Evolutionary conservation across 73 alveolate genomes (phyloP).

Genomic region (Stentor roeselii): DNA sequence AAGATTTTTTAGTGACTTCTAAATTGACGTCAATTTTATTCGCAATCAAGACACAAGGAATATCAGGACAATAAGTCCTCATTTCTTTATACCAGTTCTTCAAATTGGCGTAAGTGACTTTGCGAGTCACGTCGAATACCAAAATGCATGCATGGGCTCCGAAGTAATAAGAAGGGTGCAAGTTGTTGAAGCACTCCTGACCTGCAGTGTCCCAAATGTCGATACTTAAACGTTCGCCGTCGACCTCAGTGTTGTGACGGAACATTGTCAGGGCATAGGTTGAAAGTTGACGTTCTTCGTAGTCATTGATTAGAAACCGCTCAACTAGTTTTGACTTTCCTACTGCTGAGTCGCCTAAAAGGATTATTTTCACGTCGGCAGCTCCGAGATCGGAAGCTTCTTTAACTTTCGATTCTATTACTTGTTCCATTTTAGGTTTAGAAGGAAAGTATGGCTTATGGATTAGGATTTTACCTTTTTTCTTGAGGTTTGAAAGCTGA

Average conservation of each 20-base stretch:
- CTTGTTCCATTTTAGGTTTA: too few species aligned
- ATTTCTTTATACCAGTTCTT: slow-evolving; percentile 90
- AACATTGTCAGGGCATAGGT: slow-evolving; percentile 74
- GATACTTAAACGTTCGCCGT: too few species aligned
- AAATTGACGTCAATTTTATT: too few species aligned
- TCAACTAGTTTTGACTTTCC: slow-evolving; percentile 87
- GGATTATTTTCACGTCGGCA: slow-evolving; percentile 76
- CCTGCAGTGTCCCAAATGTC: too few species aligned
- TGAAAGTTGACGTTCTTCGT: slow-evolving; percentile 39
- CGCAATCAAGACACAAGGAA: slow-evolving; percentile 89
- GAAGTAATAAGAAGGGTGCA: slow-evolving; percentile 88
- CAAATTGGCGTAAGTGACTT: slow-evolving; percentile 82
- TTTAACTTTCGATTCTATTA: slow-evolving; percentile 35
- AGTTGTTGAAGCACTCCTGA: slow-evolving; percentile 81
- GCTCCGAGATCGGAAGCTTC: slow-evolving; percentile 52
- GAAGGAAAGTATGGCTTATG: too few species aligned
- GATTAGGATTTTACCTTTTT: too few species aligned
- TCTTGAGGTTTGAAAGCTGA: too few species aligned
- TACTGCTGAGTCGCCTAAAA: slow-evolving; percentile 86
- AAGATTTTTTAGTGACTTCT: too few species aligned
- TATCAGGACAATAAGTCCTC: slow-evolving; percentile 86
- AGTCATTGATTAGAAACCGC: too few species aligned
- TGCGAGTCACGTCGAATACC: slow-evolving; percentile 93
- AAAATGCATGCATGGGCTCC: slow-evolving; percentile 89
- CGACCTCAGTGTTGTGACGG: slow-evolving; percentile 61